Evolutionary conservation across 805 yeast species (phyloP), one percentile per base, ranked within the genome.

Genomic region (Lachancea waltii): DNA sequence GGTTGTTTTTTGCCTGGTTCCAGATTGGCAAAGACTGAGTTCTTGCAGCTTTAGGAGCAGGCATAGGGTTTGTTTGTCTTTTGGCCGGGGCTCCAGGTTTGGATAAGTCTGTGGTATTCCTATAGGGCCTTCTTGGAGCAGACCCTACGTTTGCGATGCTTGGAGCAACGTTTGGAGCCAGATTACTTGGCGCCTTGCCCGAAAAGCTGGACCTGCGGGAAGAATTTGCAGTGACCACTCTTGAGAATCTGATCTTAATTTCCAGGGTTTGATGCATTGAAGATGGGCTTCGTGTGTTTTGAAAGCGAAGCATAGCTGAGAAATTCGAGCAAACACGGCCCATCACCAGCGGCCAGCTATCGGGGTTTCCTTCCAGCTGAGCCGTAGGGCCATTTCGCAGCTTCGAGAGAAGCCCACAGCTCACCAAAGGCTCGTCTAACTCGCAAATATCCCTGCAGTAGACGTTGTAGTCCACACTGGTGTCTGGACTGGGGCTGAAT

Each of bases 41-140:
- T 49, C 72, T 58, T 21, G 50, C 60, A 4, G 73, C 73, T 47
- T 62, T 67, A 38, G 70, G 72, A n/a, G 72, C 72, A 3, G 71
- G 70, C 25, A 54, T 60, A 29, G 65, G 64, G 45, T 67, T 67
- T n/a, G 65, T 66, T 36, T 51, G 58, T 36, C 70, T 55, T 30
- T 52, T 55, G 8, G 20, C 22, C 11, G 18, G 14, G 18, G 30
- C 24, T 33, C 29, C 33, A 20, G 19, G 28, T 38, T 35, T 39
- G 36, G 15, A 40, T 29, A 16, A 15, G 17, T 37, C 36, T 6
- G 33, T 17, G 6, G 30, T 23, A 5, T 32, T 15, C 25, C 30
- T 36, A 8, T 22, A 24, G 7, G 38, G 11, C 29, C 35, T 30
- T 24, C 35, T 33, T 14, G 42, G 13, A 14, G 15, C 31, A 4